Conservation (phyloP, 2,329 filamentous ascomycete species). For the Fusarium redolens region DNA sequence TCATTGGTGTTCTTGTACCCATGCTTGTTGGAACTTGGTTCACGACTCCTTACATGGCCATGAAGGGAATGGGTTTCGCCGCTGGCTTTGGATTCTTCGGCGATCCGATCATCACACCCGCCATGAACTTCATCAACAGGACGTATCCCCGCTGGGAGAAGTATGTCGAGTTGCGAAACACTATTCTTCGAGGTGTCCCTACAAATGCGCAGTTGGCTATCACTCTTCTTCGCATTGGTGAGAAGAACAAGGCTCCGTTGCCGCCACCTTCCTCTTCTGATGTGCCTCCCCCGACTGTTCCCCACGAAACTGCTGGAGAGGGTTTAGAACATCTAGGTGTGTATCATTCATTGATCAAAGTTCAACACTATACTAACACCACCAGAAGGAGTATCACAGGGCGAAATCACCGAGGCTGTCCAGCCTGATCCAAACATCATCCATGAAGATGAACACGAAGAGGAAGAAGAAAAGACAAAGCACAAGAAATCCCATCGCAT, state of each 20-base stretch:
- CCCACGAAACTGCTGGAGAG: constrained; percentile 59
- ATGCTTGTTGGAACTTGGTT: constrained; percentile 64
- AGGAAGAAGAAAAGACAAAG: constrained; percentile 60
- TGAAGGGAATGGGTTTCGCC: constrained; percentile 74
- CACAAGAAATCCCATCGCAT: constrained; percentile 59
- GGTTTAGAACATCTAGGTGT: constrained; percentile 51
- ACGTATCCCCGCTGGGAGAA: constrained; percentile 79
- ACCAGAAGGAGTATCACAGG: constrained; percentile 62
- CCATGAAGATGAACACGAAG: constrained; percentile 53
- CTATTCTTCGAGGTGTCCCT: constrained; percentile 82
- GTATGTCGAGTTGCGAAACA: constrained; percentile 78
- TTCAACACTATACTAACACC: constrained; percentile 30
- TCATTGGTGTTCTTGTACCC: constrained; percentile 65
- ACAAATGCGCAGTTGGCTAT: constrained; percentile 88
- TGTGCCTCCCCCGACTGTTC: constrained; percentile 51
- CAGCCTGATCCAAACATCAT: constrained; percentile 54
- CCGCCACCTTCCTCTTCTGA: constrained; percentile 64
- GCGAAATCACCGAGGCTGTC: constrained; percentile 75
- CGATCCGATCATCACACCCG: constrained; percentile 75
- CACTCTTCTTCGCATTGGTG: constrained; percentile 83
- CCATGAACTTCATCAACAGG: constrained; percentile 68
- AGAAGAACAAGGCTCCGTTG: constrained; percentile 82
- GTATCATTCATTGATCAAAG: not conserved
- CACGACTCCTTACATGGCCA: constrained; percentile 67
- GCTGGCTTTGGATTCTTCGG: constrained; percentile 84